Evolutionary conservation across 805 yeast species (phyloP).

Genomic region (Saccharomycopsis microspora): DNA sequence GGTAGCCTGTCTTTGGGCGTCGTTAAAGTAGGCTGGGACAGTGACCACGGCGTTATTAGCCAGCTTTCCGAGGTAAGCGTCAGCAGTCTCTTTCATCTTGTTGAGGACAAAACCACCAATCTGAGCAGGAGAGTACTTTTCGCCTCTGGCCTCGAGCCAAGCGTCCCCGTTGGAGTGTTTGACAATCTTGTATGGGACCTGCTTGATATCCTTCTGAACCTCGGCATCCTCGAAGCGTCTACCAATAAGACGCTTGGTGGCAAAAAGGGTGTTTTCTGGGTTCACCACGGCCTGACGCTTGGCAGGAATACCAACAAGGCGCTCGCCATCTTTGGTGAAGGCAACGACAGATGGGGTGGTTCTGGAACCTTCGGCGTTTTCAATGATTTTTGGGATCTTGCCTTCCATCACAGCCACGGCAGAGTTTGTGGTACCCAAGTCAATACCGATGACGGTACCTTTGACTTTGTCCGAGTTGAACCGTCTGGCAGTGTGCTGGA

Average conservation of each 20-base stretch:
- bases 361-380: slow-evolving; percentile 66
- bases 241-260: slow-evolving; percentile 92
- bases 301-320: slow-evolving; percentile 89
- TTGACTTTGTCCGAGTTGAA: slow-evolving; percentile 17
- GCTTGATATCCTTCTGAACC: slow-evolving; percentile 80
- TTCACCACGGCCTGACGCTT: slow-evolving; percentile 93
- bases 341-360: slow-evolving; percentile 94
- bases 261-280: slow-evolving; percentile 88
- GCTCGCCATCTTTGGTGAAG: slow-evolving; percentile 83
- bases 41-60: slow-evolving; percentile 86
- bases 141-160: slow-evolving; percentile 86
- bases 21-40: slow-evolving; percentile 85
- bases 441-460: slow-evolving; percentile 64
- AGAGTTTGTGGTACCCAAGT: slow-evolving; percentile 82
- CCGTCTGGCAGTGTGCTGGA: slow-evolving; percentile 15
- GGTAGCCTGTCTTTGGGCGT: slow-evolving; percentile 87
- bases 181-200: slow-evolving; percentile 85
- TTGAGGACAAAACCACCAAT: slow-evolving; percentile 88
- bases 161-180: slow-evolving; percentile 92
- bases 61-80: slow-evolving; percentile 76
- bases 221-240: slow-evolving; percentile 83
- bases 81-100: slow-evolving; percentile 98
- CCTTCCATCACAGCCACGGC: slow-evolving; percentile 84
- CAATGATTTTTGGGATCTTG: slow-evolving; percentile 63
- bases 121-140: slow-evolving; percentile 87